Percentiles rank a stretch among this genome's conserved stretches.
These are phyloP conservation scores for Dactylellina cionopaga DNA, from an alignment of 2,329 filamentous ascomycete species.

Conservation along the genomic window DNA sequence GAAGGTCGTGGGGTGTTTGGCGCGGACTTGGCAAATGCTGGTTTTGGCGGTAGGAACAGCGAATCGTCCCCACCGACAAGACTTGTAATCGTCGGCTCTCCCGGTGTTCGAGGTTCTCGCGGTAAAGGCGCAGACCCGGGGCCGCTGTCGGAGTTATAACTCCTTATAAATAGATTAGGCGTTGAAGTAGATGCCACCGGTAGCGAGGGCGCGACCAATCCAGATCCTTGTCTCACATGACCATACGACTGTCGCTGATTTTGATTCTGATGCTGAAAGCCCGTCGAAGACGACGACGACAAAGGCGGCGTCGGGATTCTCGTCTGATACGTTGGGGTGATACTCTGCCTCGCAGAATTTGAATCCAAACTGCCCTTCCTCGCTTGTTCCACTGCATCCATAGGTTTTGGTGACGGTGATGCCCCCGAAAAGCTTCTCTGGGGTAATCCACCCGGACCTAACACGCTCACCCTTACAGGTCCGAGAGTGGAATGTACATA, in stretches of 20 bases:
- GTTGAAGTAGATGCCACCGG: slow-evolving; percentile 46
- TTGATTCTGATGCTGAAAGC: background rate
- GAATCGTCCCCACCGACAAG: slow-evolving; percentile 28
- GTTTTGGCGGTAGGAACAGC: slow-evolving; percentile 41
- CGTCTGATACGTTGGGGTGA: slow-evolving; percentile 14
- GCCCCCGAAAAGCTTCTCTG: slow-evolving; percentile 46
- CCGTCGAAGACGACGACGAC: slow-evolving; percentile 4
- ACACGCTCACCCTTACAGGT: slow-evolving; percentile 17
- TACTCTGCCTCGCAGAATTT: slow-evolving; percentile 36
- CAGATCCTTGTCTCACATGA: slow-evolving; percentile 25
- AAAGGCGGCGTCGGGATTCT: slow-evolving; percentile 25
- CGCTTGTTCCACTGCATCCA: slow-evolving; percentile 50
- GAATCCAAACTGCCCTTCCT: slow-evolving; percentile 49
- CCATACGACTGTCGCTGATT: background rate
- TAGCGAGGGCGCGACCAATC: slow-evolving; percentile 31
- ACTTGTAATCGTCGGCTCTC: slow-evolving; percentile 25
- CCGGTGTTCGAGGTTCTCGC: slow-evolving; percentile 1
- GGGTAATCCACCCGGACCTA: slow-evolving; percentile 7
- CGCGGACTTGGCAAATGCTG: slow-evolving; percentile 42
- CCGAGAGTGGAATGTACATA: background rate
- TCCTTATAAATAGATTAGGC: slow-evolving; percentile 39
- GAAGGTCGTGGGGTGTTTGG: slow-evolving; percentile 64
- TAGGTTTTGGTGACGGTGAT: slow-evolving; percentile 41
- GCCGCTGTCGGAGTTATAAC: slow-evolving; percentile 5
- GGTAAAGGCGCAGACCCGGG: background rate